Base-by-base conservation (phyloP, 129 eudicot genomes). In the Flaveria robusta region DNA sequence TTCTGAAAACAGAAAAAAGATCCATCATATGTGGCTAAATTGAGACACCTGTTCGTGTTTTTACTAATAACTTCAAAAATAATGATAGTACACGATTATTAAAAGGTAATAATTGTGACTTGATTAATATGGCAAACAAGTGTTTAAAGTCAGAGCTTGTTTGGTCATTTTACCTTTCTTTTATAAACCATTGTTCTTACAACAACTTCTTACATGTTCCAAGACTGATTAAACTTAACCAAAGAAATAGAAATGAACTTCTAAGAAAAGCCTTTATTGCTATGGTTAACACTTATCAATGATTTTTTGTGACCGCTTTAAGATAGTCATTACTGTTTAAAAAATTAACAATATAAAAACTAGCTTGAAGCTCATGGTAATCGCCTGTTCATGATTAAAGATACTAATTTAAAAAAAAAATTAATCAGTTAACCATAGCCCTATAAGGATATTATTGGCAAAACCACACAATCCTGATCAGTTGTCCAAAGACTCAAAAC, bases 271-370 rank as follows among this genome's bases (percentile, higher is more conserved):
- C 60, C 24, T 12, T n/a, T 22, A 56, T 29, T 37, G 68, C 20
- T 62, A 62, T 62, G 68, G 68, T 62, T 62, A 26, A 29, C n/a
- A 62, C 42, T 62, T 62, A 26, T 15, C n/a, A 62, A 27, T 10
- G 3, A 5, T 62, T 63, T 63, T 63, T 27, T 62, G 41, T 4
- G 2, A 56, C 12, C 13, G 51, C 15, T 46, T 46, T 46, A 9
- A 14, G 51, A 10, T 46, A 46, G 56, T 16, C 7, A 50, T n/a
- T 15, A 50, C 0, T 50, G 5, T 3, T 14, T 15, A 50, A 16
- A 50, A 14, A 50, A 50, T 8, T 14, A 50, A 50, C 56, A 50
- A 43, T 10, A 43, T 43, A 43, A 4, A 6, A 43, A 43, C 11
- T 43, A 7, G 26, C 27, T 56, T 56, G 2, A 5, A 8, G 3